These are phyloP conservation scores for Cucumis sativus DNA, from an alignment of 306 rosid genomes.

Conservation along the genomic window Cucumber_9930_V3 NC_026659.2:18986501-18987000, in stretches of 20 bases:
- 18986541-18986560: constrained; percentile 63
- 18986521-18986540: constrained; percentile 69
- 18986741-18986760: not conserved
- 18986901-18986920: no score
- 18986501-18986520: constrained; percentile 64
- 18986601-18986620: constrained; percentile 70
- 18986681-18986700: not conserved
- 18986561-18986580: constrained; percentile 78
- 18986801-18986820: not conserved
- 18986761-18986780: not conserved
- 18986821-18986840: no score
- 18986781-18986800: not conserved
- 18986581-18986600: constrained; percentile 78
- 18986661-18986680: constrained; percentile 12
- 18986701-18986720: not conserved
- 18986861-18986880: no score
- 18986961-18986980: no score
- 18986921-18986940: no score
- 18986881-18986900: no score
- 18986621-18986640: constrained; percentile 66
- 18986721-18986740: not conserved
- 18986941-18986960: no score
- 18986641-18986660: constrained; percentile 45
- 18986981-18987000: no score
- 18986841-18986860: no score